A percentile compares a stretch with the other conserved stretches of the same genome.
Conservation (phyloP, 2,329 filamentous ascomycete genomes). For the Dactylellina haptotyla region DNA sequence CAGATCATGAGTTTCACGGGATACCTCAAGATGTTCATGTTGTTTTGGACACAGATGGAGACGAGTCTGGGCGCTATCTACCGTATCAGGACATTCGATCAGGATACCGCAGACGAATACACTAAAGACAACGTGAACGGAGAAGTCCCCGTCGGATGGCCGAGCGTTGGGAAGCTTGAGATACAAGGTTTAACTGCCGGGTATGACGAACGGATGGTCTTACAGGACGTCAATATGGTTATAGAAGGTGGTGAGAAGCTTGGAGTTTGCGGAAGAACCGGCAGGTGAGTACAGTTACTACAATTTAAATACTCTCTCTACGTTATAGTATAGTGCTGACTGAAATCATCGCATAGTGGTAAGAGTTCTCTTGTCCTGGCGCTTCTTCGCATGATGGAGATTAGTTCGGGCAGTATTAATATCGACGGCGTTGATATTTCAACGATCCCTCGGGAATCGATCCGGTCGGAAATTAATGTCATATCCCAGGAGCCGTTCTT, state of each 20-base stretch:
- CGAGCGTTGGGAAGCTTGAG: conserved; percentile 59
- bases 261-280: conserved; percentile 68
- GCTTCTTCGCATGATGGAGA: conserved; percentile 66
- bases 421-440: conserved; percentile 66
- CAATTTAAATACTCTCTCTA: not conserved
- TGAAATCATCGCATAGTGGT: conserved; percentile 61
- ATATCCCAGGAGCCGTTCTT: conserved; percentile 68
- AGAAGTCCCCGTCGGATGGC: conserved; percentile 59
- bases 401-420: conserved; percentile 62
- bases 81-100: conserved; percentile 60
- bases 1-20: conserved; percentile 59
- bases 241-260: conserved; percentile 64
- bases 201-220: conserved; percentile 57
- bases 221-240: conserved; percentile 58
- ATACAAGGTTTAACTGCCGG: conserved; percentile 59
- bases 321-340: too few relatives aligned
- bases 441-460: conserved; percentile 62
- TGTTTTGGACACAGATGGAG: conserved; percentile 61
- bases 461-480: conserved; percentile 65
- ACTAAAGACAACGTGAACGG: conserved; percentile 32
- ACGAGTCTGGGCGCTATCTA: conserved; percentile 61
- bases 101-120: conserved; percentile 59
- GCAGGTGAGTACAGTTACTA: conserved; percentile 60
- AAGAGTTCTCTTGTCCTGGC: conserved; percentile 66
- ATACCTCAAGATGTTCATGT: conserved; percentile 60